Evolutionary conservation across 306 rosid genomes (phyloP).

Genomic region (Sindora glabra): DNA sequence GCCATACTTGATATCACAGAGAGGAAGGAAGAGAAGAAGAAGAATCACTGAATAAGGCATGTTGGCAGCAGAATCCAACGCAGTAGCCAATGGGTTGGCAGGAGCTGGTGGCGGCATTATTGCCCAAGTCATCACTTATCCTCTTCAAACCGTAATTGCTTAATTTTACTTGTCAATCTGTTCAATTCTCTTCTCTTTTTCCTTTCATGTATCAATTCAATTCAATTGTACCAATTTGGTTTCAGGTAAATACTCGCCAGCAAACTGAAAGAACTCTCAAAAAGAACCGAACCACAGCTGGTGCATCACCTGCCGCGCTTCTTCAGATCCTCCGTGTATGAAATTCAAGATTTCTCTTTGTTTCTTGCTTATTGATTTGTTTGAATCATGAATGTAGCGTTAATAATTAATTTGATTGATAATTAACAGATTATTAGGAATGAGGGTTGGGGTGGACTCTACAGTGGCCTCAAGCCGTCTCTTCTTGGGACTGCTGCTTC

Average conservation of each 20-base stretch:
- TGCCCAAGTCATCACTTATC: constrained; percentile 83
- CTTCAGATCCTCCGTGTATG: constrained; percentile 64
- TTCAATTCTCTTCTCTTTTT: not conserved
- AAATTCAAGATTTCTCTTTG: not conserved
- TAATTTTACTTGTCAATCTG: no score
- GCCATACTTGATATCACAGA: no score
- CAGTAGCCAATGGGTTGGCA: constrained; percentile 70
- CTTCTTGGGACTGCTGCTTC: constrained; percentile 88
- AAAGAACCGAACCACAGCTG: constrained; percentile 14
- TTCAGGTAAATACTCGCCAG: constrained; percentile 77
- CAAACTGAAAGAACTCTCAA: constrained; percentile 75
- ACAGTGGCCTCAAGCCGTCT: constrained; percentile 83
- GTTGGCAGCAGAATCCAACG: constrained; percentile 62
- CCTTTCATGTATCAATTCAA: not conserved
- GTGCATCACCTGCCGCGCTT: constrained; percentile 32
- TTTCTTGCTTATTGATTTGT: not conserved
- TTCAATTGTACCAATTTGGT: not conserved
- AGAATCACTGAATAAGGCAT: no score
- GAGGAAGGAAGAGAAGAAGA: no score
- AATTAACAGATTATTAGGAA: constrained; percentile 41
- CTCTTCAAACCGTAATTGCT: constrained; percentile 74
- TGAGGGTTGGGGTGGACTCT: constrained; percentile 88
- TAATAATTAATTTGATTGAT: not conserved
- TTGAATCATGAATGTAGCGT: not conserved
- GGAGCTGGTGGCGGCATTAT: constrained; percentile 83